Base-by-base conservation (phyloP, 2,329 filamentous ascomycete species). In the Epichloe gansuensis region DNA sequence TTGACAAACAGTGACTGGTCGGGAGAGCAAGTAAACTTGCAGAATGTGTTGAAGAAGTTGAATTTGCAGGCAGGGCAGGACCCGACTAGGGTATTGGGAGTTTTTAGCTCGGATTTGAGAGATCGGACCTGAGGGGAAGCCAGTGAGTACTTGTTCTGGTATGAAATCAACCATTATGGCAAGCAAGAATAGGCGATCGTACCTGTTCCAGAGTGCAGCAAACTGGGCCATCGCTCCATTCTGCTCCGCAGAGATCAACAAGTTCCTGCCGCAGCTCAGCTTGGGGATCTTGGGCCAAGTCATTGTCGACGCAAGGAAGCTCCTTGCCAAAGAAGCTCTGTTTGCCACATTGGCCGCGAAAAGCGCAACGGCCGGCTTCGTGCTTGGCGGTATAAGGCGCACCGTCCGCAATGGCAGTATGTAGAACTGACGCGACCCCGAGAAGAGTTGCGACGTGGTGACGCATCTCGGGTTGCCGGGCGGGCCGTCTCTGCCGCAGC, bases 11-110 rank as follows among this genome's bases (percentile, higher is more conserved):
- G 75, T 0, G 90, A 96, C 67, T 98, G 93, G 63, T 98, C 86
- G 5, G 94, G 91, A 4, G 93, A 98, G 73, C 94, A 98, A 2
- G 91, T 97, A 65, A 98, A 97, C 4, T 90, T 94, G 72, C 93
- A 98, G 69, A 98, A 98, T 45, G 94, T 76, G 72, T 98, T 95
- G 75, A 88, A 97, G 75, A 98, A 98, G 74, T 98, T 98, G 62
- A 91, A 86, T 69, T 93, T 95, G 78, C 93, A 98, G 35, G 94
- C 93, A 2, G 93, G 93, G 67, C 93, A 98, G 9, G 90, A 89
- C 28, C 90, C 84, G 65, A 98, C 90, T 64, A 98, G 86, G 54
- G 85, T 83, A 61, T 91, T 89, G 2, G 90, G 91, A 23, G 88
- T 88, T 59, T 88, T 85, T 54, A 98, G 78, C 63, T 95, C 94